Percentiles rank a stretch among this genome's conserved stretches.
These are phyloP conservation scores for Dothideomycetidae sp. DNA, from an alignment of 2,329 filamentous ascomycete species.

Conservation along the genomic window DNA sequence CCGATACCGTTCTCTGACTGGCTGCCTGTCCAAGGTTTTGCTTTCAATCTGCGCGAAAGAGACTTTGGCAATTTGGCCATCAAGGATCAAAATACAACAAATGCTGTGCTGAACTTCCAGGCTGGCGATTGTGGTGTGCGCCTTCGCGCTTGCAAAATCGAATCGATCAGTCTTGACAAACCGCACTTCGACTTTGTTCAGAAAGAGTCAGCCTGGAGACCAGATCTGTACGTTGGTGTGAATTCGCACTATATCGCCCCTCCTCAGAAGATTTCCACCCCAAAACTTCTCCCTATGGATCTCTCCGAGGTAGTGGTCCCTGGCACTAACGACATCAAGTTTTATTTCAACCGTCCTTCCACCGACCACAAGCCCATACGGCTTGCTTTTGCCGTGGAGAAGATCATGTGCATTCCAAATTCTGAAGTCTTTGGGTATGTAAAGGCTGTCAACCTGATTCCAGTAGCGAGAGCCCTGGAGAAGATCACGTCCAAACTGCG, in stretches of 20 bases:
- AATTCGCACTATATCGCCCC: slow-evolving; percentile 3
- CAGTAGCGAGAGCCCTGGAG: slow-evolving; percentile 37
- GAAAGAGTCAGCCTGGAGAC: not conserved
- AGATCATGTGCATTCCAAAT: slow-evolving; percentile 41
- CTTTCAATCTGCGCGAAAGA: not conserved
- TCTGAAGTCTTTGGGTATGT: slow-evolving; percentile 25
- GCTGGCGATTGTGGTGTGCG: not conserved
- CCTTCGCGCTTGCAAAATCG: slow-evolving; percentile 2
- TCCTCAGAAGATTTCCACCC: not conserved
- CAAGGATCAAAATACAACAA: not conserved
- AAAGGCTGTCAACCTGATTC: slow-evolving; percentile 25
- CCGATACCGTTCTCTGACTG: not conserved
- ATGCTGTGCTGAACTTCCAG: slow-evolving; percentile 1
- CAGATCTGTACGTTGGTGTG: not conserved
- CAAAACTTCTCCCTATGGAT: slow-evolving; percentile 60
- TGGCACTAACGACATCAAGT: slow-evolving; percentile 48
- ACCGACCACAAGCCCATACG: slow-evolving; percentile 25
- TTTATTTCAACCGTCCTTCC: slow-evolving; percentile 33
- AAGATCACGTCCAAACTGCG: slow-evolving; percentile 41
- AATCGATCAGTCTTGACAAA: not conserved
- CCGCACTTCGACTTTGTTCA: too few relatives aligned
- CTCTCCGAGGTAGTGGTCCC: slow-evolving; percentile 45
- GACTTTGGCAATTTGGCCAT: not conserved
- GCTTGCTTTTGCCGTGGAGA: slow-evolving; percentile 58
- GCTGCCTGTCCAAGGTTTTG: not conserved